Evolutionary conservation across 106 monocot species (phyloP).

Genomic region (Dioscorea dumetorum): DNA sequence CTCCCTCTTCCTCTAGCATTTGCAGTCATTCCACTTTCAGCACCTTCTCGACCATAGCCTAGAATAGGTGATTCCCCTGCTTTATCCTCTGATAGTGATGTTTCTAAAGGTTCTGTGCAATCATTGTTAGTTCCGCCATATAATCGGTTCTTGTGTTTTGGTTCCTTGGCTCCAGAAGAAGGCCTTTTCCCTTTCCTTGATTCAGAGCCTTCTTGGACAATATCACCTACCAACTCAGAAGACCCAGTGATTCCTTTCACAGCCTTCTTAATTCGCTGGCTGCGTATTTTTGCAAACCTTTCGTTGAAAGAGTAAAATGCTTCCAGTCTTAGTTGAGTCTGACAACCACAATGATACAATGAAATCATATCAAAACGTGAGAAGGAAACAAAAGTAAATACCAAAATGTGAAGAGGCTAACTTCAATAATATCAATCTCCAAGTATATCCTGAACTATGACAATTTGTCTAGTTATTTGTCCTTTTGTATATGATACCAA

Average conservation of each 20-base stretch:
- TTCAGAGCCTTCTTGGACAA: conserved; percentile 10
- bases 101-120: conserved; percentile 10
- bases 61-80: conserved; percentile 10
- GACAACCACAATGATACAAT: conserved; percentile 5
- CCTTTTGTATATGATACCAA: too few species aligned
- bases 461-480: too few species aligned
- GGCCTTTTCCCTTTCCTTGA: conserved; percentile 13
- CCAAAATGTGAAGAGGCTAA: background rate
- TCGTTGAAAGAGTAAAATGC: conserved; percentile 98
- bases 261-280: conserved; percentile 89
- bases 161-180: background rate
- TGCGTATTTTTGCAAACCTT: conserved; percentile 94
- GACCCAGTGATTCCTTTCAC: conserved; percentile 86
- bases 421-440: background rate
- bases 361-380: background rate
- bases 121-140: conserved; percentile 3
- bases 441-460: too few species aligned
- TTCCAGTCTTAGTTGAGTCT: conserved; percentile 89
- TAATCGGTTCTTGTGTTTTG: conserved; percentile 1
- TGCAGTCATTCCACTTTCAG: background rate
- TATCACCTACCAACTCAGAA: conserved; percentile 33
- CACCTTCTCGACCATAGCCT: conserved; percentile 3
- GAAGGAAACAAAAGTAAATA: background rate
- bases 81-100: conserved; percentile 5
- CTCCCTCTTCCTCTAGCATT: conserved; percentile 8